These are phyloP conservation scores for Gynostemma pentaphyllum DNA, from an alignment of 306 rosid genomes.

Conservation along the genomic window DNA sequence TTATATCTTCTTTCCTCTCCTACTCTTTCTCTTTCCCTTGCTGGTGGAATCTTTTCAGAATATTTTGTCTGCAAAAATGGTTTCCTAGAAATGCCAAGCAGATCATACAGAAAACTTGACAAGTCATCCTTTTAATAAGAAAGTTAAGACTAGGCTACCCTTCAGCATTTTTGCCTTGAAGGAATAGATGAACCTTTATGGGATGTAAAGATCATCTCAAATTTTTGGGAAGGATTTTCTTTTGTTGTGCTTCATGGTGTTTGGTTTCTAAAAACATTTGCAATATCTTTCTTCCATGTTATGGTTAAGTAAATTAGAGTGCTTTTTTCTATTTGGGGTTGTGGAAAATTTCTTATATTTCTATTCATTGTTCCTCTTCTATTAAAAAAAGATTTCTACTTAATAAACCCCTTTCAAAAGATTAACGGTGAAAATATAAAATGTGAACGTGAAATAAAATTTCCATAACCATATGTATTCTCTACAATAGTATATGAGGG, in stretches of 20 bases:
- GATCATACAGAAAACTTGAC: slow-evolving; percentile 1
- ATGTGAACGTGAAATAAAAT: neutral
- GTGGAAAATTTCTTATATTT: neutral
- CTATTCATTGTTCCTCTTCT: neutral
- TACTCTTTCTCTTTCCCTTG: neutral
- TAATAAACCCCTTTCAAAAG: neutral
- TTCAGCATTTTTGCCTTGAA: neutral
- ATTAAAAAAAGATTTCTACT: neutral
- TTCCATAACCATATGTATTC: too few relatives aligned
- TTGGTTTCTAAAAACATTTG: neutral
- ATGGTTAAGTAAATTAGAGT: neutral
- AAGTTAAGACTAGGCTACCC: neutral
- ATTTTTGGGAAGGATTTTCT: neutral
- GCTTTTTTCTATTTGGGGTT: neutral
- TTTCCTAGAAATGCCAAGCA: slow-evolving; percentile 1
- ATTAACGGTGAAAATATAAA: neutral
- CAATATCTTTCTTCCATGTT: neutral
- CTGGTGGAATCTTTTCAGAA: neutral
- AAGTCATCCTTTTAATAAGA: neutral
- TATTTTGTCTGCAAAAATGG: neutral
- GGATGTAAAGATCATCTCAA: neutral
- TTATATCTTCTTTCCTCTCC: neutral
- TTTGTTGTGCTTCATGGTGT: neutral
- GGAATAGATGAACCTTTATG: neutral
- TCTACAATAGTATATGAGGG: too few relatives aligned